Percentiles rank a stretch among this genome's conserved stretches.
Evolutionary conservation across 257 asterid species (phyloP).

Genomic region (Mentha longifolia): DNA sequence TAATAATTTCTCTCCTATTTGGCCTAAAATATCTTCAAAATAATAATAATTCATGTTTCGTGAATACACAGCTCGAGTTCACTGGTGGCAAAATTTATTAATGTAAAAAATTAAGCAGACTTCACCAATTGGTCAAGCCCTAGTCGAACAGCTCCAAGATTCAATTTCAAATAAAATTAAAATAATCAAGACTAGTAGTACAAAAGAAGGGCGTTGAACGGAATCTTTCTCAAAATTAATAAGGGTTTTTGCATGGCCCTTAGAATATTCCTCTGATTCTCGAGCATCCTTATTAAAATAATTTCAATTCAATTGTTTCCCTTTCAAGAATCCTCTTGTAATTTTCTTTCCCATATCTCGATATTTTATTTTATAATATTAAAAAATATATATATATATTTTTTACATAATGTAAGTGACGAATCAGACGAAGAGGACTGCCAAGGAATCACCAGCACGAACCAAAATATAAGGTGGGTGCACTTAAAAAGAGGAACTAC

Average conservation of each 20-base stretch:
- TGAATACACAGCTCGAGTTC: not conserved
- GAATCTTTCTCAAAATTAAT: conserved; percentile 33
- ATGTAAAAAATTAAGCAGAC: not conserved
- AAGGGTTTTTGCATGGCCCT: conserved; percentile 33
- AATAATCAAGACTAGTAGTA: not conserved
- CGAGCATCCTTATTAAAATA: not conserved
- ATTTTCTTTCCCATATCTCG: not conserved
- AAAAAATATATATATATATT: no score
- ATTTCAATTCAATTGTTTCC: not conserved
- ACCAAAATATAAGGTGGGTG: conserved; percentile 22
- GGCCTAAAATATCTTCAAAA: no score
- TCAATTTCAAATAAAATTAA: conserved; percentile 14
- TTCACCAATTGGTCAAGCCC: conserved; percentile 34
- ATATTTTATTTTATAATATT: not conserved
- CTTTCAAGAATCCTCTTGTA: conserved; percentile 15
- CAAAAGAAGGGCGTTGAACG: conserved; percentile 14
- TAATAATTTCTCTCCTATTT: no score
- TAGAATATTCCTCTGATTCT: conserved; percentile 42
- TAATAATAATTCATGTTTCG: not conserved
- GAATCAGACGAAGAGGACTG: conserved; percentile 24
- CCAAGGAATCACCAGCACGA: conserved; percentile 26
- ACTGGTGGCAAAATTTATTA: not conserved
- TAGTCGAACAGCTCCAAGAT: conserved; percentile 33
- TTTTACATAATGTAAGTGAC: not conserved
- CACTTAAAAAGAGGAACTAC: conserved; percentile 35